Conservation (phyloP, 768 basidiomycete species). For the Trametes punicea region DNA sequence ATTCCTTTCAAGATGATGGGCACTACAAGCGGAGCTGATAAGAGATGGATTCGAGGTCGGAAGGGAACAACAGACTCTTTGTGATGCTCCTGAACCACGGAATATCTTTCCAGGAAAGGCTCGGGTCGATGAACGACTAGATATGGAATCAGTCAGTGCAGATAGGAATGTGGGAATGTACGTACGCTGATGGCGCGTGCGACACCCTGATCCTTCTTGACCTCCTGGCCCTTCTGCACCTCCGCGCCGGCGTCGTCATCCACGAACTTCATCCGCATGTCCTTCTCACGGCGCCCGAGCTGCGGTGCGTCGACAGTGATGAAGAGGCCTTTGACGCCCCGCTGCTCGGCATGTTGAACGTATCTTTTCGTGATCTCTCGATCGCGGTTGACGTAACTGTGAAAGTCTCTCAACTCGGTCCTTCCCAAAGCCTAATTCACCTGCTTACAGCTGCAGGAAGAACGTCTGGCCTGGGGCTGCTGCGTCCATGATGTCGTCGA, state of each 20-base stretch:
- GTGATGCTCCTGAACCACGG: conserved; percentile 61
- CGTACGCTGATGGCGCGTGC: conserved; percentile 89
- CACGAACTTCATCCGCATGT: conserved; percentile 35
- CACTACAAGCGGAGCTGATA: conserved; percentile 45
- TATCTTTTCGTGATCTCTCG: conserved; percentile 78
- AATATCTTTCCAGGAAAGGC: conserved; percentile 82
- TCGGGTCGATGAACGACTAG: conserved; percentile 93
- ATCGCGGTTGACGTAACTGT: conserved; percentile 89
- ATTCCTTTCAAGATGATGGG: conserved; percentile 90
- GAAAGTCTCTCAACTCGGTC: background rate
- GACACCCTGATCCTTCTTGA: conserved; percentile 53
- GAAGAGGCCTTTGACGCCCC: conserved; percentile 90
- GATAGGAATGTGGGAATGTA: background rate
- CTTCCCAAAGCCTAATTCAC: too few relatives aligned
- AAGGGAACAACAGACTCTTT: conserved; percentile 44
- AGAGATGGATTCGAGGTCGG: background rate
- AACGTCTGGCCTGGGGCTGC: conserved; percentile 76
- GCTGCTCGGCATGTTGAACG: conserved; percentile 84
- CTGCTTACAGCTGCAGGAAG: conserved; percentile 78
- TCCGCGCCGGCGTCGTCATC: conserved; percentile 58
- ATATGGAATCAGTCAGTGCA: conserved; percentile 36
- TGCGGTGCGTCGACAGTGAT: conserved; percentile 98
- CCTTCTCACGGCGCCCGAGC: conserved; percentile 88
- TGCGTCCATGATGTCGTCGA: conserved; percentile 90
- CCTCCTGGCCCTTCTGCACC: conserved; percentile 46